A percentile compares a stretch with the other conserved stretches of the same genome.
Evolutionary conservation across 2,329 filamentous ascomycete genomes (phyloP).

Genomic region (Colletotrichum sp.): DNA sequence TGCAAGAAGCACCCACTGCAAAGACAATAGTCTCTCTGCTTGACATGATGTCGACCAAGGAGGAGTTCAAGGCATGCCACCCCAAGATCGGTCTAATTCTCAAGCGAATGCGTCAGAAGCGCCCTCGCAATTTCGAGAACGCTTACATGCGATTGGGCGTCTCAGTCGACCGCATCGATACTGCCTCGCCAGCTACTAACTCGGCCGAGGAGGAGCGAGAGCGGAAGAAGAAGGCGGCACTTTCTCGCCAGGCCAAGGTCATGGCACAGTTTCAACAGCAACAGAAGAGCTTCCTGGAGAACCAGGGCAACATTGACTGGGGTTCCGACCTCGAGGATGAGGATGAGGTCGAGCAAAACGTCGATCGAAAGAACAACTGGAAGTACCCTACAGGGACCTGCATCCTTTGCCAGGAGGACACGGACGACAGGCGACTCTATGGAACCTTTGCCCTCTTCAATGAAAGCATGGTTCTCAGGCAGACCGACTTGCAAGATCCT

Average conservation of each 20-base stretch:
- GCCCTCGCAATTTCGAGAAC: conserved; percentile 73
- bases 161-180: conserved; percentile 79
- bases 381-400: conserved; percentile 93
- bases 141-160: conserved; percentile 70
- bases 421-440: conserved; percentile 85
- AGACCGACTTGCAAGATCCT: conserved; percentile 81
- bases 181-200: conserved; percentile 76
- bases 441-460: conserved; percentile 92
- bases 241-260: conserved; percentile 88
- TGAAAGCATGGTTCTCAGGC: conserved; percentile 83
- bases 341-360: conserved; percentile 70
- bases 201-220: conserved; percentile 76
- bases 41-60: conserved; percentile 66
- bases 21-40: conserved; percentile 71
- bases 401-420: conserved; percentile 96
- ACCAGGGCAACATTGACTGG: conserved; percentile 87
- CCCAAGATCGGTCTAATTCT: conserved; percentile 85
- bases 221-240: conserved; percentile 86
- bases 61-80: conserved; percentile 81
- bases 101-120: conserved; percentile 83
- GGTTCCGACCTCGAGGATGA: conserved; percentile 78
- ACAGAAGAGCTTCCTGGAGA: conserved; percentile 92
- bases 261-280: conserved; percentile 99
- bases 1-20: conserved; percentile 57
- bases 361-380: conserved; percentile 77